A percentile compares a stretch with the other conserved stretches of the same genome.
These are phyloP conservation scores for Orobanche coerulescens DNA, from an alignment of 257 asterid genomes.

Conservation along the genomic window DNA sequence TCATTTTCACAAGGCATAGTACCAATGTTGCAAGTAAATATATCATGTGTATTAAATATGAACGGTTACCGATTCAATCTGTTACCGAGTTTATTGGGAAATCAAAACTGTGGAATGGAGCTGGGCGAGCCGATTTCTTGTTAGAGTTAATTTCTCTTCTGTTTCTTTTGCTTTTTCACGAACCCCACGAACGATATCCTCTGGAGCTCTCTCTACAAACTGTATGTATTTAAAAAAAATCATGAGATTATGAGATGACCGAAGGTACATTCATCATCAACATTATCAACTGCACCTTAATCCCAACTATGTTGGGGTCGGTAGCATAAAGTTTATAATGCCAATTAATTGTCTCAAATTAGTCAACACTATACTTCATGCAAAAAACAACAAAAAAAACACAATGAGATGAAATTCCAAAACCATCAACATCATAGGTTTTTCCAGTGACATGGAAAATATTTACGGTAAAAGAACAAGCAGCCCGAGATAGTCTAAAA, in stretches of 20 bases:
- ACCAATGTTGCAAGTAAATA: no score
- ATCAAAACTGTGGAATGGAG: conserved; percentile 59
- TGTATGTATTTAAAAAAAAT: conserved; percentile 23
- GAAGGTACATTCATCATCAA: not conserved
- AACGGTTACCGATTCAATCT: not conserved
- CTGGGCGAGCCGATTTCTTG: conserved; percentile 57
- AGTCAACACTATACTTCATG: no score
- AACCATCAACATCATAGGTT: no score
- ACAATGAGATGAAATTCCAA: no score
- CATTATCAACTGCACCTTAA: no score
- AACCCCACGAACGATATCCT: conserved; percentile 68
- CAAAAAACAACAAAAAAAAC: no score
- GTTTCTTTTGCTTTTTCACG: conserved; percentile 77
- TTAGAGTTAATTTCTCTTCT: conserved; percentile 66
- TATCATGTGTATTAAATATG: no score
- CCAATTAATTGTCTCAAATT: no score
- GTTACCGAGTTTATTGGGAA: conserved; percentile 32
- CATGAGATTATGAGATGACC: not conserved
- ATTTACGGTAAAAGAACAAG: not conserved
- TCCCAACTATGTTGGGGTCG: no score
- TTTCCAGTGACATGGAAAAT: no score
- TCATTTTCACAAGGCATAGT: no score
- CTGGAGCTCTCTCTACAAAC: conserved; percentile 90
- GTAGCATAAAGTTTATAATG: no score
- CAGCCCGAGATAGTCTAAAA: not conserved